These are phyloP conservation scores for Ascochyta viciae-villosae DNA, from an alignment of 2,329 filamentous ascomycete genomes.

Conservation along the genomic window DNA sequence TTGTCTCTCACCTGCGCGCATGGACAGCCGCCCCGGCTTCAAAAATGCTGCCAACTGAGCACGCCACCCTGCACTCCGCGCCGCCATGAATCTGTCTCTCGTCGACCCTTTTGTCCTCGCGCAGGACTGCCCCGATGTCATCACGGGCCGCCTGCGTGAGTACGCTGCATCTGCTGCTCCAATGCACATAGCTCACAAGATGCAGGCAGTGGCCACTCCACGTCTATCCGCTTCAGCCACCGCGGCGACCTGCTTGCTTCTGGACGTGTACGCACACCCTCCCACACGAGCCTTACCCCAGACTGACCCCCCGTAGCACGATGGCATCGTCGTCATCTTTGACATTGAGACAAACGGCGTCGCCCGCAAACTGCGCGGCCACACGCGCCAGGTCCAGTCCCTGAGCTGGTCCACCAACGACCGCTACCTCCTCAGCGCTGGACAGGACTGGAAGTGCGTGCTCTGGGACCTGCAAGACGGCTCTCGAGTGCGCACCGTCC, in stretches of 20 bases:
- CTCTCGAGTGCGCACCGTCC: conserved; percentile 78
- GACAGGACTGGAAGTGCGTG: conserved; percentile 95
- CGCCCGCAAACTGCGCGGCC: conserved; percentile 89
- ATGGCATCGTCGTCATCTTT: conserved; percentile 94
- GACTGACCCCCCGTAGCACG: conserved; percentile 57
- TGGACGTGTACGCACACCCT: conserved; percentile 68
- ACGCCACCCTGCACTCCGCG: conserved; percentile 18
- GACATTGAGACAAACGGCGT: conserved; percentile 98
- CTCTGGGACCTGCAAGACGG: conserved; percentile 88
- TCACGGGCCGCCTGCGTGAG: conserved; percentile 83
- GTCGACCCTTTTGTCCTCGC: conserved; percentile 75
- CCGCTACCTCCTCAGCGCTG: conserved; percentile 87
- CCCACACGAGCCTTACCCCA: conserved; percentile 8
- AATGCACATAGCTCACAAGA: conserved; percentile 21
- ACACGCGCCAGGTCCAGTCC: conserved; percentile 92
- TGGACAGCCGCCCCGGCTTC: conserved; percentile 19
- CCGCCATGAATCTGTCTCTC: conserved; percentile 72
- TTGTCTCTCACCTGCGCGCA: conserved; percentile 8
- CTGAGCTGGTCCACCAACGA: conserved; percentile 95
- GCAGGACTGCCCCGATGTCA: conserved; percentile 87
- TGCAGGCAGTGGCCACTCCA: conserved; percentile 67
- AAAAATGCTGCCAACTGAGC: conserved; percentile 32
- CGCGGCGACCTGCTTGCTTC: conserved; percentile 94
- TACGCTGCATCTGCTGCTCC: conserved; percentile 29
- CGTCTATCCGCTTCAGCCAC: conserved; percentile 84